Base-by-base conservation (phyloP, 1,139 yeast species). In the Debaryomyces sp. region DNA sequence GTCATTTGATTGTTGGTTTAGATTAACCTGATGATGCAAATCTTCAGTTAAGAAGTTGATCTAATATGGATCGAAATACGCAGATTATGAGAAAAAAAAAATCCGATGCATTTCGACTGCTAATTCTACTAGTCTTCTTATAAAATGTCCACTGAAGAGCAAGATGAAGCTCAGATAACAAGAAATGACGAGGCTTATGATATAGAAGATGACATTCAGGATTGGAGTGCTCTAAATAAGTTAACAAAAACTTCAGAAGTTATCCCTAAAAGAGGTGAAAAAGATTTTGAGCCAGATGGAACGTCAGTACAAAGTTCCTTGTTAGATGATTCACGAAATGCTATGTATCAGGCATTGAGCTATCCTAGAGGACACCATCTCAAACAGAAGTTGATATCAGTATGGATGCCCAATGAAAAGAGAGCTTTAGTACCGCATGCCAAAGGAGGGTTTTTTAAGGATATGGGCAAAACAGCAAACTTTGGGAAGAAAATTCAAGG, bases 271-370 rank as follows among this genome's bases (percentile, higher is more conserved):
- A 70, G 94, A 53, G 97, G 97, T 2, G 94, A 84, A 51, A 92
- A 92, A 64, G 97, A 89, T 55, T 87, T 85, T 57, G 96, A 84
- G 52, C 97, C 96, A 0, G 94, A 87, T 64, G 90, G 92, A 0
- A 85, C 95, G 0, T 61, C 66, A 3, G 71, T 78, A 22, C 97
- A 92, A 64, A 62, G 61, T 2, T 59, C 67, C 5, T 71, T 77
- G 17, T 70, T 92, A 5, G 68, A 70, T 8, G 77, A 75, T 32
- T 84, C 95, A 8, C 73, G 88, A 46, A 67, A 78, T 22, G 83
- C 88, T 26, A 91, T 92, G 96, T 90, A 81, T 60, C 68, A 71
- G 4, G 95, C 96, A 0, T 67, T 92, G 32, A 62, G 64, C 1
- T 77, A 77, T 1, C 78, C 81, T 1, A 73, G 97, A 41, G 84